Evolutionary conservation across 306 rosid species (phyloP).

Genomic region (Medicago arabica): DNA sequence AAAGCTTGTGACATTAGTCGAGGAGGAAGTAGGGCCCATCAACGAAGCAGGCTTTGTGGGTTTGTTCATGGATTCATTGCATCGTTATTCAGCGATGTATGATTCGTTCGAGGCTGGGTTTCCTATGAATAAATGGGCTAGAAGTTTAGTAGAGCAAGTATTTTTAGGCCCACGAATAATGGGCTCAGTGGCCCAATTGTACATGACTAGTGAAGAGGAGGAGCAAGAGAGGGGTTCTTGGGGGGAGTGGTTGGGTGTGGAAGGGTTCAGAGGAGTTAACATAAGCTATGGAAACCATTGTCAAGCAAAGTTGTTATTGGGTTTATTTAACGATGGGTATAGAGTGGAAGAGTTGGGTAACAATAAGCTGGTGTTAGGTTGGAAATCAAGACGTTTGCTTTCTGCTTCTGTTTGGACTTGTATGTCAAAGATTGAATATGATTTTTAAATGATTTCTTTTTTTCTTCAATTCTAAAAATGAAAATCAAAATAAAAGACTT

Average conservation of each 20-base stretch:
- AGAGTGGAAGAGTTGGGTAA: slow-evolving; percentile 63
- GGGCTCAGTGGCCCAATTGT: slow-evolving; percentile 55
- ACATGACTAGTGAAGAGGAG: slow-evolving; percentile 26
- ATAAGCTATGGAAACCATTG: slow-evolving; percentile 72
- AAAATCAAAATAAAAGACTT: neutral
- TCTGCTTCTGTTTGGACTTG: slow-evolving; percentile 76
- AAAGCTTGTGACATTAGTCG: slow-evolving; percentile 62
- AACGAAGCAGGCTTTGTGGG: slow-evolving; percentile 58
- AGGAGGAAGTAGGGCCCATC: slow-evolving; percentile 57
- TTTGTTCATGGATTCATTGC: slow-evolving; percentile 68
- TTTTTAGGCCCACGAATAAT: slow-evolving; percentile 76
- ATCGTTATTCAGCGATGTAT: slow-evolving; percentile 74
- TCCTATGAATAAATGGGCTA: slow-evolving; percentile 65
- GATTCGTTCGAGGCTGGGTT: slow-evolving; percentile 82
- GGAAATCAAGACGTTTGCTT: slow-evolving; percentile 85
- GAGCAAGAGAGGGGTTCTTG: slow-evolving; percentile 43
- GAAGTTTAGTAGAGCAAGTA: slow-evolving; percentile 72
- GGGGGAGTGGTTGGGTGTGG: slow-evolving; percentile 63
- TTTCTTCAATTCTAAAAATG: neutral
- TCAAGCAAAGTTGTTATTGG: slow-evolving; percentile 75
- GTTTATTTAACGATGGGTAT: slow-evolving; percentile 81
- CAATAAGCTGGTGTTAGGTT: slow-evolving; percentile 70
- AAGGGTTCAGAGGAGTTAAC: slow-evolving; percentile 52
- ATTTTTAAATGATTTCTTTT: neutral
- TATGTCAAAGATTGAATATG: slow-evolving; percentile 14